Percentiles rank a stretch among this genome's conserved stretches.
phyloP scores from a whole-genome alignment of 192 early-diverging fungal species.

The Linnemannia schmuckeri region DNA sequence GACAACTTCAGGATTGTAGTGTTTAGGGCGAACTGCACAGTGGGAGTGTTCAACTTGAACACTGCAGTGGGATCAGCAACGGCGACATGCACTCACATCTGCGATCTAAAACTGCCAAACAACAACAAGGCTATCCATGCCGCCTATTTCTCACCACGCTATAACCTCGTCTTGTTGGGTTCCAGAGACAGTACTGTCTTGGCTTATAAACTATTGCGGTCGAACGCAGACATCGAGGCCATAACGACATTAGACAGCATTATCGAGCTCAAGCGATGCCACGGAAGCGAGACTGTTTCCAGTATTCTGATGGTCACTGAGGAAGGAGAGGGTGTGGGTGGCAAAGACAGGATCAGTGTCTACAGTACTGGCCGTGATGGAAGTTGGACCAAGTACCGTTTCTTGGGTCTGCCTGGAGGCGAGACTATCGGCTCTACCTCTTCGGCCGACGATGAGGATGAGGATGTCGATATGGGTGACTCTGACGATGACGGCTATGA shows the following conservation, averaged over 20 bases:
- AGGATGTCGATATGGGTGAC: conserved; percentile 7
- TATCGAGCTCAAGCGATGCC: conserved; percentile 32
- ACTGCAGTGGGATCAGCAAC: not conserved
- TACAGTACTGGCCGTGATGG: conserved; percentile 79
- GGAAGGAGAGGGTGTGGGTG: conserved; percentile 26
- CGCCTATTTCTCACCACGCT: conserved; percentile 33
- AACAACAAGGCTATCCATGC: conserved; percentile 55
- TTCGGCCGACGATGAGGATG: not conserved
- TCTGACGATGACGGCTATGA: conserved; percentile 7
- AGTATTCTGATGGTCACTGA: conserved; percentile 53
- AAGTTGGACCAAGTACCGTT: conserved; percentile 65
- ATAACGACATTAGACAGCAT: conserved; percentile 16
- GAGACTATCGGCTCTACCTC: conserved; percentile 20
- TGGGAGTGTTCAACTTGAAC: conserved; percentile 33
- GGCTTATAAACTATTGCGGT: conserved; percentile 23
- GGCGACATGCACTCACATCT: conserved; percentile 22
- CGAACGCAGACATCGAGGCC: not conserved
- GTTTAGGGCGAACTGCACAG: conserved; percentile 53
- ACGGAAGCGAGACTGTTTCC: conserved; percentile 46
- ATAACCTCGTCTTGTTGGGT: conserved; percentile 44
- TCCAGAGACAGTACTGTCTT: conserved; percentile 41
- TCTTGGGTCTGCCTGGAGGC: conserved; percentile 43
- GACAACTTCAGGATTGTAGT: conserved; percentile 35
- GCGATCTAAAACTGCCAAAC: conserved; percentile 46
- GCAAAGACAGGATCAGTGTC: conserved; percentile 60